Percentiles rank a stretch among this genome's conserved stretches.
phyloP scores from a whole-genome alignment of 352 stramenopile species.

The Peronosclerospora sorghi region DNA sequence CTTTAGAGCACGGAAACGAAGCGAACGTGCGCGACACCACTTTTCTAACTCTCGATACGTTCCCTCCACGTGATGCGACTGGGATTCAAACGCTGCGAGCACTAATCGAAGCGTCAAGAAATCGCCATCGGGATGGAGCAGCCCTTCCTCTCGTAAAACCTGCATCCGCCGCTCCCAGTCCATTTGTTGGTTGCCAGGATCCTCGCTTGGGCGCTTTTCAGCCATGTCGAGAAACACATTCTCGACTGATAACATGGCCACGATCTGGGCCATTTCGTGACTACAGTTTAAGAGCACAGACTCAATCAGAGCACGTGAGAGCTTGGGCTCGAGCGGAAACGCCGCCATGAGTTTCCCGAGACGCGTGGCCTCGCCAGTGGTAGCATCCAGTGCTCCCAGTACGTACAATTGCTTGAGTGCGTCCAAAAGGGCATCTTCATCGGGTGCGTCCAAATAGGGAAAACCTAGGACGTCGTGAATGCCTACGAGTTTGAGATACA shows the following conservation, averaged over 20 bases:
- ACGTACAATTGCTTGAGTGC: constrained; percentile 67
- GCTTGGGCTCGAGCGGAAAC: constrained; percentile 76
- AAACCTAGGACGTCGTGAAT: constrained; percentile 66
- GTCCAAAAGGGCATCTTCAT: constrained; percentile 57
- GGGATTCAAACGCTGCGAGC: constrained; percentile 29
- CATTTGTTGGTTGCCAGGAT: constrained; percentile 11
- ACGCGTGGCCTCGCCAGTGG: constrained; percentile 33
- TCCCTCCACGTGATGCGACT: constrained; percentile 5
- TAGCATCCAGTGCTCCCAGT: constrained; percentile 45
- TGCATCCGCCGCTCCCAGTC: constrained; percentile 36
- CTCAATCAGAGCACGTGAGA: constrained; percentile 53
- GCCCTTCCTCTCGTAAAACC: constrained; percentile 22
- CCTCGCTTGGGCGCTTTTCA: constrained; percentile 1
- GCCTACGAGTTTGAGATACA: constrained; percentile 76
- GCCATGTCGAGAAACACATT: constrained; percentile 46
- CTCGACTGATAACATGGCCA: constrained; percentile 80
- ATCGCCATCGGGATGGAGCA: constrained; percentile 46
- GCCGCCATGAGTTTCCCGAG: constrained; percentile 71
- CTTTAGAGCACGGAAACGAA: constrained; percentile 42
- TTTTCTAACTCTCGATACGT: constrained; percentile 15
- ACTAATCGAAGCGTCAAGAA: constrained; percentile 43
- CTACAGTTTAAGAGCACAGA: constrained; percentile 44
- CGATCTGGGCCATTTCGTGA: constrained; percentile 53
- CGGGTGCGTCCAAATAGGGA: constrained; percentile 53
- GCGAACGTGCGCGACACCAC: constrained; percentile 43